Base-by-base conservation (phyloP, 805 yeast species). In the Saccharomycopsis javanensis region DNA sequence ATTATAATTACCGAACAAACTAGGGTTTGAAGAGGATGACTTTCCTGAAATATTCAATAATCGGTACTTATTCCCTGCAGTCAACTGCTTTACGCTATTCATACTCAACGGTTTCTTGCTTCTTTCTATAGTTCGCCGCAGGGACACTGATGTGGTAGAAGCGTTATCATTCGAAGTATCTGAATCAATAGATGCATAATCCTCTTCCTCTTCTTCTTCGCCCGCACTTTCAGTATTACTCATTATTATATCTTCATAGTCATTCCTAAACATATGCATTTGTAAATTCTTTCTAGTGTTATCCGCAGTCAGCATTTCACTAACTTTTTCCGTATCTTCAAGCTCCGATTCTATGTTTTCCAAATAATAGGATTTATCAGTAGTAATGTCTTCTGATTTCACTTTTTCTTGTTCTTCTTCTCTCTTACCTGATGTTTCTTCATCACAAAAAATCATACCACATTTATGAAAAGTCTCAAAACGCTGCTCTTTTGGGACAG, bases 361-460 rank as follows among this genome's bases (percentile, higher is more conserved):
- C 5, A 20, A 42, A 42, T 42, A 20, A 42, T 20, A 18, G 4
- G 57, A 30, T 13, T 56, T 54, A 20, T 23, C 55, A 61, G 67
- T 60, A 50, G 65, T 62, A 50, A 64, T 66, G 57, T 66, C 66
- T 48, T 63, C 62, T 20, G 52, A 52, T 16, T 54, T 50, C 13
- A 56, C 62, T 5, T 57, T 61, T 27, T 50, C 59, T 23, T 59
- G 63, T 4, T 58, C 64, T n/a, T 54, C 55, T 62, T 63, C 56
- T 56, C 55, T 54, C 4, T 51, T 62, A 48, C 60, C 63, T 20
- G 51, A 59, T 25, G n/a, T n/a, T n/a, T n/a, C n/a, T n/a, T n/a
- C n/a, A n/a, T 56, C 61, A 23, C 63, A 67, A 16, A 62, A 61
- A 27, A 61, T 64, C 20, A 60, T 48, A 10, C 48, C 61, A 16